phyloP scores from a whole-genome alignment of 139 green algal species.

The Micromonas pusilla region DNA sequence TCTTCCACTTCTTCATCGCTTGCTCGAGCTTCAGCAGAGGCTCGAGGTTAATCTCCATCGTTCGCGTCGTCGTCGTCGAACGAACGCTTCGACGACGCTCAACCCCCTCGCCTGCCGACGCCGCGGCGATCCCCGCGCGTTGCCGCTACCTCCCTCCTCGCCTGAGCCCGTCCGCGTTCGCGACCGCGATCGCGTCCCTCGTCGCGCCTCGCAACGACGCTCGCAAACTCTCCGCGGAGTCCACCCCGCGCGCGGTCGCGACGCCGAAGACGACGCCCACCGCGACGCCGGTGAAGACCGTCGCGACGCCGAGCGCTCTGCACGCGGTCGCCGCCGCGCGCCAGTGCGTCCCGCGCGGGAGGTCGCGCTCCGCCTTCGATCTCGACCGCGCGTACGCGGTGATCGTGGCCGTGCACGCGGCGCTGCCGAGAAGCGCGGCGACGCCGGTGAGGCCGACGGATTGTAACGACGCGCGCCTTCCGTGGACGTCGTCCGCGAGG shows the following conservation, averaged over 20 bases:
- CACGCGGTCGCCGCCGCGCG: not conserved
- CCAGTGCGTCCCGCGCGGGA: not conserved
- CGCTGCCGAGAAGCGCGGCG: not conserved
- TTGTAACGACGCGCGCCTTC: not conserved
- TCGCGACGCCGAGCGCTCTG: not conserved
- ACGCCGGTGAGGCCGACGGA: not conserved
- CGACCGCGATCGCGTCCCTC: not conserved
- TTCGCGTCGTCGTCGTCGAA: too few relatives aligned
- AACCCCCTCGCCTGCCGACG: not conserved
- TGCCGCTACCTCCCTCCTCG: not conserved
- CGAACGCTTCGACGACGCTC: too few relatives aligned
- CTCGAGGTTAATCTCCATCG: not conserved
- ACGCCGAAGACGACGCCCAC: not conserved
- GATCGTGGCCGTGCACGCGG: not conserved
- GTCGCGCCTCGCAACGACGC: not conserved
- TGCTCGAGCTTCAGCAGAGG: not conserved
- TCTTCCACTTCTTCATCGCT: not conserved
- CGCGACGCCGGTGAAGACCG: not conserved
- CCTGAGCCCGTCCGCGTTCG: not conserved
- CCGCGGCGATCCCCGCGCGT: not conserved
- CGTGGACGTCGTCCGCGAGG: not conserved
- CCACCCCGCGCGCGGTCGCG: not conserved
- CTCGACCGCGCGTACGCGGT: not conserved
- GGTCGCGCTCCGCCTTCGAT: conserved; percentile 7
- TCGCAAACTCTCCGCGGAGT: not conserved